Base-by-base conservation (phyloP, 805 yeast genomes). In the Ogataea pini region DNA sequence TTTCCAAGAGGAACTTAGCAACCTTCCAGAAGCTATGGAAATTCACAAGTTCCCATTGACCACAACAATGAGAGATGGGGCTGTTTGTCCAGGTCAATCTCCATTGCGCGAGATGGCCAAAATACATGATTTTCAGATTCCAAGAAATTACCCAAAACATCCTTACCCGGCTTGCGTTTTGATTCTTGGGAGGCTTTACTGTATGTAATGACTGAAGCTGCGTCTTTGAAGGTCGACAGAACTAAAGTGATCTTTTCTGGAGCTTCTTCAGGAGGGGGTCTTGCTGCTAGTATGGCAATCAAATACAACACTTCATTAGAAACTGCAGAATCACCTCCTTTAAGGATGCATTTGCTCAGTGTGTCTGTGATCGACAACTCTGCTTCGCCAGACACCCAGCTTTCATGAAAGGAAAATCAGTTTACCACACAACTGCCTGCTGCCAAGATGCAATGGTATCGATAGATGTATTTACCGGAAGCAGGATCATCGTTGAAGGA, bases 131-230 rank as follows among this genome's bases (percentile, higher is more conserved):
- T 42, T 49, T 22, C 14, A 18, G 6, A 49, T 63, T 50, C 58
- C 59, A 1, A 55, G 64, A 54, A 62, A 33, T 33, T 59, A 64
- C 1, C 82, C 82, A 2, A 79, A 77, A 56, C 52, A 62, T 54
- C 75, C 76, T 18, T 77, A 64, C 57, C 82, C 82, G 3, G 76
- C 79, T 8, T 67, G 74, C 37, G 69, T 73, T 2, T 70, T 75
- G 80, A 76, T 61, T 56, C 73, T n/a, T 72, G 63, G 50, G 71
- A 67, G 44, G 60, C 77, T 1, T 51, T 65, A 8, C 13, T 69
- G 19, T 71, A 66, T 59, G 58, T 62, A 10, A 51, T 58, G 56
- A 57, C 59, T n/a, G 60, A 59, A 4, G 55, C 61, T 13, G 62
- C 54, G 33, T 53, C 52, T 12, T 50, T 69, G 25, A 59, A 57